These are phyloP conservation scores for Fusarium annulatum DNA, from an alignment of 2,329 filamentous ascomycete species.

Conservation along the genomic window DNA sequence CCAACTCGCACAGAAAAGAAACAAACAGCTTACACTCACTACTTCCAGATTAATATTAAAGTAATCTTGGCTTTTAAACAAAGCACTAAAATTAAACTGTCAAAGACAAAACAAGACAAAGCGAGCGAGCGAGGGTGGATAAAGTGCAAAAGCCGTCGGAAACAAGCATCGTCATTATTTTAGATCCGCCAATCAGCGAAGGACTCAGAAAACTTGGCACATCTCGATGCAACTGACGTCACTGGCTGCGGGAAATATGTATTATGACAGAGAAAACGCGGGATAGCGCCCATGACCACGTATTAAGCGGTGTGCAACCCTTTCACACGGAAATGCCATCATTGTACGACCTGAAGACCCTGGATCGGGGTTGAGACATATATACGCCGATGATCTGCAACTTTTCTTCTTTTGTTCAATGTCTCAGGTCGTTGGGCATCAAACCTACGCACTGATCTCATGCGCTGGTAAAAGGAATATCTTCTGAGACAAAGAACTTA, in stretches of 20 bases:
- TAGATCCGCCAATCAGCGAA: conserved; percentile 3
- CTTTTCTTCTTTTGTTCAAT: neutral
- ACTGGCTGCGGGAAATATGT: conserved; percentile 11
- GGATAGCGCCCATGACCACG: neutral
- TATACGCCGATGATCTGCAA: conserved; percentile 17
- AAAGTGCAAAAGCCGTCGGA: conserved; percentile 1
- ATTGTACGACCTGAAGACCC: conserved; percentile 10
- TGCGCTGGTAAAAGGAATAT: neutral
- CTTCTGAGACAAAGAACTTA: neutral
- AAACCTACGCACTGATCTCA: neutral
- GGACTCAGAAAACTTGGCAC: conserved; percentile 16
- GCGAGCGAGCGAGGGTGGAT: neutral
- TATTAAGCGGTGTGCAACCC: conserved; percentile 16
- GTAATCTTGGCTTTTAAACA: neutral
- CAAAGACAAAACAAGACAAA: conserved; percentile 19
- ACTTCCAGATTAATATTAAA: neutral
- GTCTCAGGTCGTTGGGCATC: conserved; percentile 20
- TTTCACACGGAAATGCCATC: conserved; percentile 12
- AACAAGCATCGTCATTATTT: conserved; percentile 10
- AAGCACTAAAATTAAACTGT: conserved; percentile 23
- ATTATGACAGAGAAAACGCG: conserved; percentile 14
- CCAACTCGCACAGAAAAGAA: neutral
- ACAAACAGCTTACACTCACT: neutral
- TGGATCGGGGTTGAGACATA: neutral
- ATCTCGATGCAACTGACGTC: conserved; percentile 9